Base-by-base conservation (phyloP, 2,329 filamentous ascomycete genomes). In the Penicillium sp. region DNA sequence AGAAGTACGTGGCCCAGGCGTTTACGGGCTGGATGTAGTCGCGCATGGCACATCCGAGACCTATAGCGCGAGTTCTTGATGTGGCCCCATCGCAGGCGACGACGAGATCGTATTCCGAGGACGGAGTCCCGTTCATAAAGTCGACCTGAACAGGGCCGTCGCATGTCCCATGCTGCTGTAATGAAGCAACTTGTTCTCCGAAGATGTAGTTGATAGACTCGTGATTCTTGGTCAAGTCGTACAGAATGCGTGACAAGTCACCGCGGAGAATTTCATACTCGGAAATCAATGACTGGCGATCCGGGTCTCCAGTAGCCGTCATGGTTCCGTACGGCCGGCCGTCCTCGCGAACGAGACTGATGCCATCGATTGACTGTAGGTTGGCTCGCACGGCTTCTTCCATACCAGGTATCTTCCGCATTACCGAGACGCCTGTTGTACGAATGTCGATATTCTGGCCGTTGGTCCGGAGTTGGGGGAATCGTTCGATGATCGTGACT, bases 1-100 rank as follows among this genome's bases (percentile, higher is more conserved):
- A 72, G 63, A 78, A 83, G 60, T 72, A 82, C 0, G 78, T 76
- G 0, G 72, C 69, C 77, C 79, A 82, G 58, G 54, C 63, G 60
- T 79, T 77, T 7, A 69, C 63, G 0, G 75, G 66, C 1, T 63
- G 36, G 27, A 81, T 69, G 57, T 80, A 65, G 51, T 80, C 75
- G 49, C 75, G 72, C 1, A 76, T 69, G 39, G 71, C 71, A 53
- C 76, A 77, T 9, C 68, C 72, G 10, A 82, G 68, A 14, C 76
- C 79, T 9, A 82, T 72, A 2, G 79, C 77, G 46, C 81, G 73
- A 27, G 79, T 83, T 41, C 76, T 70, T 3, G 81, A 83, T 2
- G 74, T 78, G 11, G 78, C 69, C 1, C 81, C 81, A 59, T 83
- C 81, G 55, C 77, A 79, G 22, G 78, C 81, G 13, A 83, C 77